Evolutionary conservation across 169 alveolate species (phyloP), one percentile per base, ranked within the genome.

Genomic region (Cryptosporidium tyzzeri): DNA sequence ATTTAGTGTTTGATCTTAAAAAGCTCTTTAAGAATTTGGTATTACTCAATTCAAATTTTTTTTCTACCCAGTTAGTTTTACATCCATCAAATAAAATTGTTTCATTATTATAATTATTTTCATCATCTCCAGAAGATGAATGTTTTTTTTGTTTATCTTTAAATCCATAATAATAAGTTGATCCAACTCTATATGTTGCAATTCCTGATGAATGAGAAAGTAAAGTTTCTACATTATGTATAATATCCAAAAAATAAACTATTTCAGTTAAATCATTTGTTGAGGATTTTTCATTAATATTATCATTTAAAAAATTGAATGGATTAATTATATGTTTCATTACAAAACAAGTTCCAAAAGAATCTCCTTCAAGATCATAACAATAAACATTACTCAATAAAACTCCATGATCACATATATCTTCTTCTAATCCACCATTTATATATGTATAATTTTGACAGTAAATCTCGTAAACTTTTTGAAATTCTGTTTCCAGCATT

Each of bases 181-280:
- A 80, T 8, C 89, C 74, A 48, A 80, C 50, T 45, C 33, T 12
- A 26, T 80, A 80, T 39, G 62, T 80, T 10, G 89, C 39, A 18
- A 65, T 62, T 26, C 89, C 89, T 9, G 74, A 80, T 8, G 59
- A 21, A 23, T 80, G 89, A 10, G 89, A 80, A 6, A 80, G 44
- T 7, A 80, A 23, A 7, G 89, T 80, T 67, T 80, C 89, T n/a
- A 80, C 89, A 80, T 80, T 80, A 26, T 80, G 89, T 26, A 80
- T 80, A 7, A 65, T 80, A 41, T 80, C 89, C 26, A 80, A 41
- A 29, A 45, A 80, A 45, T 80, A 80, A 8, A 62, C 31, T 1
- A 80, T 2, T 18, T 62, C 37, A 26, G 51, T 50, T 21, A 14
- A 61, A 21, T 41, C 75, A 23, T 41, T 9, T 16, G 21, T 23